A percentile compares a stretch with the other conserved stretches of the same genome.
Conservation (phyloP, 345 rosid species). For the Passiflora organensis region DNA sequence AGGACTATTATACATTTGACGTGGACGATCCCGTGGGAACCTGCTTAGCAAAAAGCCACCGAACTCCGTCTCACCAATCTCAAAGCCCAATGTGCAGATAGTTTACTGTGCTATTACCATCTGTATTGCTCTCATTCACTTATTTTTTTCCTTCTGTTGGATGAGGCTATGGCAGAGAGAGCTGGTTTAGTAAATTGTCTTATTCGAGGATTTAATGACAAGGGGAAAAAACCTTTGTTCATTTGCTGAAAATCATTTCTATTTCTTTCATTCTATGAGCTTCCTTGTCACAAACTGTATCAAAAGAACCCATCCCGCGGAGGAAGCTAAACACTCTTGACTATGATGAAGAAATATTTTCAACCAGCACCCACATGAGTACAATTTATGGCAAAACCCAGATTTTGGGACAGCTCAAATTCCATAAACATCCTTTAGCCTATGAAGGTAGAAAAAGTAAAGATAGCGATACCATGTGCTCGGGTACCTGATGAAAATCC, state of each 20-base stretch:
- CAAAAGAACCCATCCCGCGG: too few relatives aligned
- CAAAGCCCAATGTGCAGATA: conserved; percentile 73
- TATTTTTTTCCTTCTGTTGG: conserved; percentile 15
- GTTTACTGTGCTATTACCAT: background rate
- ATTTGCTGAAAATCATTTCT: background rate
- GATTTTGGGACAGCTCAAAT: background rate
- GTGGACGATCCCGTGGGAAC: conserved; percentile 27
- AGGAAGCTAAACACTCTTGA: too few relatives aligned
- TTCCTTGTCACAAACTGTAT: too few relatives aligned
- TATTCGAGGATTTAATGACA: conserved; percentile 16
- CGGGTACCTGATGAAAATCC: background rate
- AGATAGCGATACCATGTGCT: too few relatives aligned
- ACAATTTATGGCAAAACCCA: background rate
- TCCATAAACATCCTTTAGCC: background rate
- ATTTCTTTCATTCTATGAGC: too few relatives aligned
- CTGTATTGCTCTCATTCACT: conserved; percentile 2
- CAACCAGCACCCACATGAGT: too few relatives aligned
- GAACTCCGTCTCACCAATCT: conserved; percentile 54
- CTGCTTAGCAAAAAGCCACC: conserved; percentile 42
- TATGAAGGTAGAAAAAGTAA: too few relatives aligned
- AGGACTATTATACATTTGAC: conserved; percentile 22
- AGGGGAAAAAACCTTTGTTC: conserved; percentile 3
- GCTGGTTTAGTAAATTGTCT: conserved; percentile 28
- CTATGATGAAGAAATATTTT: too few relatives aligned
- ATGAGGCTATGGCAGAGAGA: conserved; percentile 26